Evolutionary conservation across 2,329 filamentous ascomycete species (phyloP).

Genomic region (Tolypocladium inflatum): DNA sequence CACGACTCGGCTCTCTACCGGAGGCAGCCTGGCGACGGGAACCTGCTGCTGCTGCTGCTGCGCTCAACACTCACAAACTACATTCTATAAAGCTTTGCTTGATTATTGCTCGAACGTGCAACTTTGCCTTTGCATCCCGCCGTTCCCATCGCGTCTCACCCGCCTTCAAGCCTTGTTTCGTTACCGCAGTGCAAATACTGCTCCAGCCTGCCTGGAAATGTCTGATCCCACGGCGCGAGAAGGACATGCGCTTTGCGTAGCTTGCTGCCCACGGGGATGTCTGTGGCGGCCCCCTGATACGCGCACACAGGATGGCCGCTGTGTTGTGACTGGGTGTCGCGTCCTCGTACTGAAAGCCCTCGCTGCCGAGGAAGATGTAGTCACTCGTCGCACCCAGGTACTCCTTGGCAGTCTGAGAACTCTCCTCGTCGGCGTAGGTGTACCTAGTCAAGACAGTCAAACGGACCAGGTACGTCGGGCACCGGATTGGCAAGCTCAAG

Average conservation of each 20-base stretch:
- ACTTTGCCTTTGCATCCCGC: too few species aligned
- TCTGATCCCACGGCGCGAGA: not conserved
- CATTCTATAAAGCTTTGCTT: too few species aligned
- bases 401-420: not conserved
- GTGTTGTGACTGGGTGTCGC: not conserved
- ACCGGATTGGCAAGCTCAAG: too few species aligned
- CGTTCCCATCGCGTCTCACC: too few species aligned
- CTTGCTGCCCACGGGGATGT: not conserved
- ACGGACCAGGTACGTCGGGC: not conserved
- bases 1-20: too few species aligned
- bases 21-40: too few species aligned
- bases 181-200: constrained; percentile 1
- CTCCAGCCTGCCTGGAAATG: constrained; percentile 1
- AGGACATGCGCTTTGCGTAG: not conserved
- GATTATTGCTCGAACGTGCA: too few species aligned
- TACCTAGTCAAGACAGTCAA: not conserved
- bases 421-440: not conserved
- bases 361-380: not conserved
- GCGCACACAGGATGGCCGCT: not conserved
- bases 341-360: not conserved
- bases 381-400: not conserved
- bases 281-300: not conserved
- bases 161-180: not conserved
- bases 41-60: too few species aligned
- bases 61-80: too few species aligned